Base-by-base conservation (phyloP, 345 rosid species). In the Eucalyptus virginea region DNA sequence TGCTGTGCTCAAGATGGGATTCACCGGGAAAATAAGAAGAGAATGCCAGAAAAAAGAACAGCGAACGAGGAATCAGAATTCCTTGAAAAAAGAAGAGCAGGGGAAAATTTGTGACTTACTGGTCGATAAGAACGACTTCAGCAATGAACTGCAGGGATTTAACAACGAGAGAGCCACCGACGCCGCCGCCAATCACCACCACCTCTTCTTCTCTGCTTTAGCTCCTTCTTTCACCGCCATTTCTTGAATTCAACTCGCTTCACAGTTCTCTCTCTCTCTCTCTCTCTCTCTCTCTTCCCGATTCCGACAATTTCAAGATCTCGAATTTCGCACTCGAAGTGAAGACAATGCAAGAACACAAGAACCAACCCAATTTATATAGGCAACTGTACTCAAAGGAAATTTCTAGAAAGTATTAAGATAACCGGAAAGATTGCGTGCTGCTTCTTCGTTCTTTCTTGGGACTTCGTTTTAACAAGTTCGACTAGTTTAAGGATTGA, bases 101-200 rank as follows among this genome's bases (percentile, higher is more conserved):
- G 83, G 45, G 83, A 72, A 21, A 72, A 37, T 72, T 37, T 3
- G 83, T 2, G 28, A 89, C 92, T 18, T 87, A 93, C 95, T 91
- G 90, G 87, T 93, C 94, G 50, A 93, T 91, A 37, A 93, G 93
- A 67, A 92, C 91, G 50, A 93, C 93, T 86, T 93, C 92, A 37
- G 94, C 95, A 12, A 58, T 15, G 90, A 87, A 89, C 85, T 92
- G 95, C 81, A 92, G 91, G 86, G 92, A 86, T 23, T 91, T 89
- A 58, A 91, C 94, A 13, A 92, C 83, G 54, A 89, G 10, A 47
- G 95, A 90, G 28, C 95, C 95, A 23, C 91, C 94, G 8, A 92
- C 47, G 14, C 94, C 95, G 3, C 95, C 95, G 18, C 95, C 95
- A 28, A 94, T 51, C 77, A 94, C 92, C 88, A 92, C 93, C 90